phyloP scores from a whole-genome alignment of 768 basidiomycete species.

The Chalciporus chontae region DNA sequence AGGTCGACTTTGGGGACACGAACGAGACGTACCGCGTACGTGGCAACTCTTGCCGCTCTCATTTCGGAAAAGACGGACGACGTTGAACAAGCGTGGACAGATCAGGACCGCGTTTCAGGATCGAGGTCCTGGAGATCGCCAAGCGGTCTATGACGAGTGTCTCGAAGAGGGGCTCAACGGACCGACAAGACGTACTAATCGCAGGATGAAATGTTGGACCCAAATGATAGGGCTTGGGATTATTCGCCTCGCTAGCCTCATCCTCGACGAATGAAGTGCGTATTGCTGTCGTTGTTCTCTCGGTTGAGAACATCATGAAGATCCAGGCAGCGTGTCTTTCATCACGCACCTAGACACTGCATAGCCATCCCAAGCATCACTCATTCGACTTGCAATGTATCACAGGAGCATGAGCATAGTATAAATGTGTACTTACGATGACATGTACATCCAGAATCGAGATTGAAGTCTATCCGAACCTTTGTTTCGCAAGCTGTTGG shows the following conservation, averaged over 20 bases:
- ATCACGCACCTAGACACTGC: not conserved
- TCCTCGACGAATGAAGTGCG: not conserved
- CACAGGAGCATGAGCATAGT: not conserved
- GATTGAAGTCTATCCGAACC: conserved; percentile 60
- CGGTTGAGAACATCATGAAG: not conserved
- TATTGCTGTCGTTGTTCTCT: not conserved
- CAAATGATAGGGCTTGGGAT: conserved; percentile 40
- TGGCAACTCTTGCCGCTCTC: too few relatives aligned
- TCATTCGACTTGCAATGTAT: not conserved
- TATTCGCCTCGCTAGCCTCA: not conserved
- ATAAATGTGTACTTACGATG: conserved; percentile 13
- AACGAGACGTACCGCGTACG: not conserved
- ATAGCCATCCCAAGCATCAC: not conserved
- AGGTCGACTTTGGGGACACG: conserved; percentile 9
- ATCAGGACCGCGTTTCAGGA: conserved; percentile 16
- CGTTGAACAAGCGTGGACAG: conserved; percentile 1
- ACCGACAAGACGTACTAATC: not conserved
- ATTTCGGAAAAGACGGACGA: not conserved
- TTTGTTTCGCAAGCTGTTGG: conserved; percentile 82
- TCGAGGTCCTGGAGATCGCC: not conserved
- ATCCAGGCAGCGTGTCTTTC: not conserved
- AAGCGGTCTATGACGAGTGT: conserved; percentile 11
- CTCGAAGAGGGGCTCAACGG: not conserved
- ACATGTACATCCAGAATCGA: conserved; percentile 3
- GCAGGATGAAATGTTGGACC: conserved; percentile 19